Evolutionary conservation across 768 basidiomycete species (phyloP).

Genomic region (Lentinula lateritia): DNA sequence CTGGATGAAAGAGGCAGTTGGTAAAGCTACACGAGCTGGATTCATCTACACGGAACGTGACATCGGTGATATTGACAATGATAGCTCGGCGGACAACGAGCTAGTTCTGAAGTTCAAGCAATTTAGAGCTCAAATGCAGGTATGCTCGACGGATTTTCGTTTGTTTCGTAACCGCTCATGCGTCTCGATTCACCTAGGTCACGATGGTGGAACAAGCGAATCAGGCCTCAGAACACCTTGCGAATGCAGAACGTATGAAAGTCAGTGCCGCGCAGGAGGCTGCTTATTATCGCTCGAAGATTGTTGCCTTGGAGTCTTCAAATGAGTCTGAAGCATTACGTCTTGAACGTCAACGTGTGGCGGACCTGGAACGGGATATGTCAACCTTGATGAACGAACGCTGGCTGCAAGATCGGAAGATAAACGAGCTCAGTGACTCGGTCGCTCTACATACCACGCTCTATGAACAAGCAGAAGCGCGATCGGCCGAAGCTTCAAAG

Average conservation of each 20-base stretch:
- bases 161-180: conserved; percentile 9
- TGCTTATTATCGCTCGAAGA: conserved; percentile 91
- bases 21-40: conserved; percentile 70
- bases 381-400: conserved; percentile 57
- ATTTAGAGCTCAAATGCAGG: conserved; percentile 83
- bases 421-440: conserved; percentile 67
- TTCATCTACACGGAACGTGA: conserved; percentile 61
- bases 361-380: conserved; percentile 70
- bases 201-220: conserved; percentile 71
- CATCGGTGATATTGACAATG: conserved; percentile 34
- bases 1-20: conserved; percentile 83
- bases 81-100: conserved; percentile 52
- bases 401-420: conserved; percentile 59
- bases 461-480: conserved; percentile 73
- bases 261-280: conserved; percentile 86
- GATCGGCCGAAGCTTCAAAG: conserved; percentile 66
- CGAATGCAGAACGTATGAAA: conserved; percentile 75
- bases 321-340: conserved; percentile 60
- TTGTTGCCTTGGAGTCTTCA: conserved; percentile 76
- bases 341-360: conserved; percentile 72
- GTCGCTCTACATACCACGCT: conserved; percentile 74
- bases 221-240: conserved; percentile 68
- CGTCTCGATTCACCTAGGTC: conserved; percentile 38
- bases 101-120: conserved; percentile 82
- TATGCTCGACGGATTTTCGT: conserved; percentile 25